These are phyloP conservation scores for Aphanocladium album DNA, from an alignment of 2,329 filamentous ascomycete species.

Conservation along the genomic window DNA sequence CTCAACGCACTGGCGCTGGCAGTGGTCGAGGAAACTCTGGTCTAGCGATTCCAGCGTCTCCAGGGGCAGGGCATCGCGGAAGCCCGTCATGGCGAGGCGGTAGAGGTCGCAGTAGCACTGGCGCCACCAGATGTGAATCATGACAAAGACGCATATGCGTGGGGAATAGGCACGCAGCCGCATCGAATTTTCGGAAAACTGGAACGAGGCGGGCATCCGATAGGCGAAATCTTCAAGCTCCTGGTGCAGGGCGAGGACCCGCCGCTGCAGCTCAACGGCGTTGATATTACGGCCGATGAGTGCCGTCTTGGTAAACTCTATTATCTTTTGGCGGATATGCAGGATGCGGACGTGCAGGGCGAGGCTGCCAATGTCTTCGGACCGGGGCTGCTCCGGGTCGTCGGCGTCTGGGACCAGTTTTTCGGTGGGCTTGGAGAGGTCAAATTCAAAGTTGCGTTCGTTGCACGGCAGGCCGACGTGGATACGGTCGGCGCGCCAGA, in stretches of 20 bases:
- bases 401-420: constrained; percentile 42
- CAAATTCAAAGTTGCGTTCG: constrained; percentile 49
- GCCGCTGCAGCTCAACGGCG: constrained; percentile 36
- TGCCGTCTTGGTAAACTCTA: constrained; percentile 47
- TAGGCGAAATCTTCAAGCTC: constrained; percentile 49
- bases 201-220: constrained; percentile 50
- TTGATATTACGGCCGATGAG: constrained; percentile 34
- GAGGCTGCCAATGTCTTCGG: constrained; percentile 51
- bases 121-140: constrained; percentile 57
- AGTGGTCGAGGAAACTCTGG: constrained; percentile 43
- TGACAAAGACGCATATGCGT: constrained; percentile 52
- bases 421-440: constrained; percentile 51
- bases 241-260: constrained; percentile 42
- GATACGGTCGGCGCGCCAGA: constrained; percentile 37
- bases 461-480: constrained; percentile 38
- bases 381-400: constrained; percentile 34
- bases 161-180: constrained; percentile 53
- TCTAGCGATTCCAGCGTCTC: constrained; percentile 41
- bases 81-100: constrained; percentile 45
- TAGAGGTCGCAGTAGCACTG: constrained; percentile 56
- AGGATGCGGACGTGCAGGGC: constrained; percentile 53
- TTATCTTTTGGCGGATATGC: constrained; percentile 49
- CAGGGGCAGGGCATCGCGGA: constrained; percentile 46
- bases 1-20: constrained; percentile 47
- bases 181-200: constrained; percentile 53